phyloP scores from a whole-genome alignment of 2,329 filamentous ascomycete genomes.

The Colletotrichum sp. region DNA sequence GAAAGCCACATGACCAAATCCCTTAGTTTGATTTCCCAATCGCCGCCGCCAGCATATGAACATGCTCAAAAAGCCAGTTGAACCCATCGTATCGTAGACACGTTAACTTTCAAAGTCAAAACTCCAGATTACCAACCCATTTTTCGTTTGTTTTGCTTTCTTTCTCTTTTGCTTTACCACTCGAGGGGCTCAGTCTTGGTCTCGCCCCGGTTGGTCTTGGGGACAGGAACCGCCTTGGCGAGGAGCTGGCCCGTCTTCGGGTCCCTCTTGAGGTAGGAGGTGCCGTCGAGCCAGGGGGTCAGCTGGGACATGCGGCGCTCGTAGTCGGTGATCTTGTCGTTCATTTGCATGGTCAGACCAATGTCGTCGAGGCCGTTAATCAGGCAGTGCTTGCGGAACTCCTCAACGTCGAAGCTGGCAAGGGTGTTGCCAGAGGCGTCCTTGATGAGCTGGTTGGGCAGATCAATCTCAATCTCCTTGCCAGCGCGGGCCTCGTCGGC shows the following conservation, averaged over 20 bases:
- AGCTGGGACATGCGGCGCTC: constrained; percentile 78
- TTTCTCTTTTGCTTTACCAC: constrained; percentile 62
- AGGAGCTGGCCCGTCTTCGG: constrained; percentile 60
- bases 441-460: constrained; percentile 83
- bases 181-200: constrained; percentile 85
- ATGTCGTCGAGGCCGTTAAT: constrained; percentile 96
- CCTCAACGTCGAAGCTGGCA: constrained; percentile 84
- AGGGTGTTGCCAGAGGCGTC: constrained; percentile 76
- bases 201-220: constrained; percentile 88
- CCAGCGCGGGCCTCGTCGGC: constrained; percentile 80
- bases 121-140: constrained; percentile 13
- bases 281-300: constrained; percentile 92
- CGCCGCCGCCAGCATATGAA: background rate
- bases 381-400: constrained; percentile 93
- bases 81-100: constrained; percentile 15
- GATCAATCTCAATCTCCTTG: constrained; percentile 86
- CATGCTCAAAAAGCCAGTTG: background rate
- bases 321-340: constrained; percentile 85
- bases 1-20: constrained; percentile 1
- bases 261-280: constrained; percentile 73
- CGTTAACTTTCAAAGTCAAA: constrained; percentile 8
- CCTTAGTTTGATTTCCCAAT: background rate
- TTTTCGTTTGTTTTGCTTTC: background rate
- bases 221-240: constrained; percentile 70
- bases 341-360: constrained; percentile 89